Percentiles rank a stretch among this genome's conserved stretches.
These are phyloP conservation scores for Ceratobasidium sp. DNA, from an alignment of 1,284 basidiomycete species.

Conservation along the genomic window DNA sequence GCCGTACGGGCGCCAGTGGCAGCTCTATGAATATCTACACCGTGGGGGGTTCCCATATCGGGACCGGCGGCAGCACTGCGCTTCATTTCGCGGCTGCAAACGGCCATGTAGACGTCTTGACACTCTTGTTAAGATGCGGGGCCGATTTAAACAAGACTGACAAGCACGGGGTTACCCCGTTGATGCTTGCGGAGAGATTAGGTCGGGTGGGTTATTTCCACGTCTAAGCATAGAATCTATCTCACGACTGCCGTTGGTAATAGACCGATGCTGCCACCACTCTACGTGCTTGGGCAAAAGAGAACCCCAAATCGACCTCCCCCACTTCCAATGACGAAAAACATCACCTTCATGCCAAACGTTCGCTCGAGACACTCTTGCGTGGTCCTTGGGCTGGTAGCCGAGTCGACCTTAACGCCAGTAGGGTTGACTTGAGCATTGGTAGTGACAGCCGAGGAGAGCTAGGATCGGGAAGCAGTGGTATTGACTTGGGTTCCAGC, in stretches of 20 bases:
- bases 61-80: slow-evolving; percentile 59
- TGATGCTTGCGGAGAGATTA: slow-evolving; percentile 54
- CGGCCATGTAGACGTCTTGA: slow-evolving; percentile 76
- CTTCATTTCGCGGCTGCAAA: slow-evolving; percentile 95
- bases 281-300: slow-evolving; percentile 17
- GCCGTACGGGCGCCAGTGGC: slow-evolving; percentile 30
- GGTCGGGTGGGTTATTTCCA: slow-evolving; percentile 53
- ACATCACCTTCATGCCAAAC: slow-evolving; percentile 42
- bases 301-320: slow-evolving; percentile 13
- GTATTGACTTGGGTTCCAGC: slow-evolving; percentile 21
- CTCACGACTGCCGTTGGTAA: slow-evolving; percentile 6
- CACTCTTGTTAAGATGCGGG: slow-evolving; percentile 76
- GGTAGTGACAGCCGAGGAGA: slow-evolving; percentile 17
- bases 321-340: slow-evolving; percentile 5
- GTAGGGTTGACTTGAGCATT: slow-evolving; percentile 23
- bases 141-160: slow-evolving; percentile 78
- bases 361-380: slow-evolving; percentile 42
- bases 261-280: slow-evolving; percentile 23
- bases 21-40: slow-evolving; percentile 36
- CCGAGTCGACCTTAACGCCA: slow-evolving; percentile 32
- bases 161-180: slow-evolving; percentile 83
- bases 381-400: slow-evolving; percentile 35
- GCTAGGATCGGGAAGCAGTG: slow-evolving; percentile 30
- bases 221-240: slow-evolving; percentile 49
- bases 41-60: slow-evolving; percentile 25